These are phyloP conservation scores for Fusarium nelsonii DNA, from an alignment of 2,329 filamentous ascomycete species.

Conservation along the genomic window DNA sequence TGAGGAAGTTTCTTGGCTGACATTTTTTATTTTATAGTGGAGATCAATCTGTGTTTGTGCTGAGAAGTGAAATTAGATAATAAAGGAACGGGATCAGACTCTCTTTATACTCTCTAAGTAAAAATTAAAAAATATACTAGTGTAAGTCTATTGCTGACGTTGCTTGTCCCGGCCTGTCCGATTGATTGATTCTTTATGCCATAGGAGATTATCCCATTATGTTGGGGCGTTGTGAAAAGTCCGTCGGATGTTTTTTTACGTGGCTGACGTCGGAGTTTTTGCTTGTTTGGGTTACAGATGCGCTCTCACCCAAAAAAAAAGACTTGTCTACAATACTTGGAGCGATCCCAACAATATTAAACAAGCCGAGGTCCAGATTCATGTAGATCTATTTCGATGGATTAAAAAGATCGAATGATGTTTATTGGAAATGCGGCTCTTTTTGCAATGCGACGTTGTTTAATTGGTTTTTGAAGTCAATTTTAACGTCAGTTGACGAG, in stretches of 20 bases:
- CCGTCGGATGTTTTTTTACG: conserved; percentile 8
- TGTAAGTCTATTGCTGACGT: background rate
- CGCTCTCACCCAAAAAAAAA: background rate
- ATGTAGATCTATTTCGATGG: background rate
- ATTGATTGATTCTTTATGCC: background rate
- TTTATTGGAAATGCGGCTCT: background rate
- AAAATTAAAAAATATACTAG: background rate
- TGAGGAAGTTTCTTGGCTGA: conserved; percentile 36
- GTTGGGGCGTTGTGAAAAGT: background rate
- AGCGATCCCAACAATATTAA: background rate
- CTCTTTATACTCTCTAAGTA: background rate
- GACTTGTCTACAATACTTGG: background rate
- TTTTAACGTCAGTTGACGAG: background rate
- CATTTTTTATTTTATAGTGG: conserved; percentile 24
- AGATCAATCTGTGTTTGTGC: background rate
- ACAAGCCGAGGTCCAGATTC: background rate
- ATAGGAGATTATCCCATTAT: conserved; percentile 2
- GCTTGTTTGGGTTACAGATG: background rate
- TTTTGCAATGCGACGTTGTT: background rate
- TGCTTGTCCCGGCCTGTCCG: background rate
- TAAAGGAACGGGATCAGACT: no score
- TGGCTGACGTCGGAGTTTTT: background rate
- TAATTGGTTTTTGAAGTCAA: background rate
- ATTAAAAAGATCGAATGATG: background rate
- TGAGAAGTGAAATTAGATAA: background rate